Base-by-base conservation (phyloP, 257 asterid species). In the Gentiana straminea region DNA sequence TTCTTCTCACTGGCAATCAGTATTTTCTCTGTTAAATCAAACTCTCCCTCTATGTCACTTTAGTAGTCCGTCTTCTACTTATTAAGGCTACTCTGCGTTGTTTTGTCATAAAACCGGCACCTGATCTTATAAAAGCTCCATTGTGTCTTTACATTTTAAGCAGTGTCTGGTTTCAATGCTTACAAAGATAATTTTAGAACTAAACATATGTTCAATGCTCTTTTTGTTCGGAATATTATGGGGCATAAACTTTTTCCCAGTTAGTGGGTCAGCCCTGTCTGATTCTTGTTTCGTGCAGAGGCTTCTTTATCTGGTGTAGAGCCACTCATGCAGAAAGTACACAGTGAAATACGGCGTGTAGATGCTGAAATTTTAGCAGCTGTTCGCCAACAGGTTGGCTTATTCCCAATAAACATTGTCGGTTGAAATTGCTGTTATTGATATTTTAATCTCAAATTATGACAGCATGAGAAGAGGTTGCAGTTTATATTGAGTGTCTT, bases 241-340 rank as follows among this genome's bases (percentile, higher is more conserved):
- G 5, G 10, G 52, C 59, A 11, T 58, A 38, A 55, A 54, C 47
- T 39, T 44, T 32, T 50, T 13, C 70, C 35, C 54, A 35, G n/a
- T 37, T 59, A 45, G 2, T 41, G 8, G 9, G 52, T 44, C 60
- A 81, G 70, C 66, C 3, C 55, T 53, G 55, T 55, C 63, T 58
- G 55, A 54, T 47, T 37, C 37, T 64, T 62, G 59, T 69, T 67
- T 49, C 70, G 8, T 75, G 81, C 88, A 91, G 97, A 91, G 81
- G 84, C 97, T 51, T 91, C 96, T 67, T 77, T 91, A 69, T 87
- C 94, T 72, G 98, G 95, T 13, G 94, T 82, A 13, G 97, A 85
- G 80, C 97, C 94, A 65, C 89, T 89, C 61, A 74, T 89, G 95
- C 95, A 89, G 74, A 89, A 83, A 74, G 81, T 89, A 80, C 95